Evolutionary conservation across 495 filamentous ascomycete genomes (phyloP).

Genomic region (Friedmanniomyces endolithicus): DNA sequence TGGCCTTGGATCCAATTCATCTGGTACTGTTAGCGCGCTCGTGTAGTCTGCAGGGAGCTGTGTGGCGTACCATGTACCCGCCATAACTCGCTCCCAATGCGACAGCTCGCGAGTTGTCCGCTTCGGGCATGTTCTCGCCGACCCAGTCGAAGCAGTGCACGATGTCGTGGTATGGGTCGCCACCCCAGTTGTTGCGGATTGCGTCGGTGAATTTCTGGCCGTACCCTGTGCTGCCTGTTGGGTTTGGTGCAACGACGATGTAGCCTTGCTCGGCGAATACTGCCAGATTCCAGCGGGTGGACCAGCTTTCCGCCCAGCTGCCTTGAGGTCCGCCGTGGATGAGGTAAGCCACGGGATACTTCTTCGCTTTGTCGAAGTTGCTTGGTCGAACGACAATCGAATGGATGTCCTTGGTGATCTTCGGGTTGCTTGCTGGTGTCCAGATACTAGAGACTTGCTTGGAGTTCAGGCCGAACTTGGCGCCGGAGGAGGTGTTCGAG

Average conservation of each 20-base stretch:
- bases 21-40: conserved; percentile 1
- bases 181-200: conserved; percentile 41
- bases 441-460: conserved; percentile 35
- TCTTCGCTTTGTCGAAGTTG: conserved; percentile 36
- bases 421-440: conserved; percentile 26
- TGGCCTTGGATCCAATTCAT: conserved; percentile 46
- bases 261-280: conserved; percentile 47
- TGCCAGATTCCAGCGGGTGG: conserved; percentile 39
- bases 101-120: conserved; percentile 40
- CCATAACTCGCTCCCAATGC: conserved; percentile 41
- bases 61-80: conserved; percentile 37
- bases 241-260: conserved; percentile 43
- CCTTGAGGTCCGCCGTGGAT: conserved; percentile 45
- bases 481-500: conserved; percentile 56
- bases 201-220: conserved; percentile 37
- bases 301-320: conserved; percentile 39
- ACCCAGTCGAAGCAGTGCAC: conserved; percentile 41
- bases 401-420: conserved; percentile 31
- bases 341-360: conserved; percentile 39
- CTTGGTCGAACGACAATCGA: conserved; percentile 48
- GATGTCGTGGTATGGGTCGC: conserved; percentile 43
- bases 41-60: neutral
- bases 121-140: conserved; percentile 35
- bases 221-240: conserved; percentile 41
- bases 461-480: conserved; percentile 45